These are phyloP conservation scores for Amesomyces nigricolor DNA, from an alignment of 2,329 filamentous ascomycete species.

Conservation along the genomic window DNA sequence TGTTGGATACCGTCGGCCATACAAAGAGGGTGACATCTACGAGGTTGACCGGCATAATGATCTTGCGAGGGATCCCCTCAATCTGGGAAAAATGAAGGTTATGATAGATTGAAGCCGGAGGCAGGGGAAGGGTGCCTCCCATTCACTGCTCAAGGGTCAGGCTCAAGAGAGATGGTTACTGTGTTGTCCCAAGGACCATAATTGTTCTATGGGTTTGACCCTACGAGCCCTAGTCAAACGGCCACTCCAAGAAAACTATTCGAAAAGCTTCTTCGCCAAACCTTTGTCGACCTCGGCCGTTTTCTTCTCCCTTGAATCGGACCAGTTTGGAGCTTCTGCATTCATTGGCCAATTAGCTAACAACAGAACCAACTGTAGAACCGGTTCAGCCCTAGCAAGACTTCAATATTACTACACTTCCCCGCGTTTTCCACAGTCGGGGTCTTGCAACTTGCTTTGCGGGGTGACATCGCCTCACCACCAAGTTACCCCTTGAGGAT, in stretches of 20 bases:
- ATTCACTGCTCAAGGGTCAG: no score
- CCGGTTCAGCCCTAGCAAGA: no score
- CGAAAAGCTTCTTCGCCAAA: no score
- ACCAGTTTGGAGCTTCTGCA: no score
- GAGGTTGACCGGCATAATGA: constrained; percentile 6
- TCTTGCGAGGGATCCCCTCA: constrained; percentile 9
- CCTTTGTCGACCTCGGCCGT: no score
- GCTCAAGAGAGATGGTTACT: not conserved
- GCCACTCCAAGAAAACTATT: no score
- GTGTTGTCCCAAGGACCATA: not conserved
- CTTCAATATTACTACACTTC: not conserved
- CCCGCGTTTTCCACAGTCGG: constrained; percentile 7
- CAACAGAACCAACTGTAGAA: not conserved
- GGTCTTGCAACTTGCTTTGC: constrained; percentile 2
- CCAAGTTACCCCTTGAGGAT: constrained; percentile 11
- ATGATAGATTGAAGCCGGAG: constrained; percentile 1
- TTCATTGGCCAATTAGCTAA: not conserved
- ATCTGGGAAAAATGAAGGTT: not conserved
- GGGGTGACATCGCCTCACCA: constrained; percentile 13
- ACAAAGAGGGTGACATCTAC: constrained; percentile 2
- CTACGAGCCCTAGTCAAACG: no score
- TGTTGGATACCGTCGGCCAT: constrained; percentile 2
- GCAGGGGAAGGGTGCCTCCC: no score
- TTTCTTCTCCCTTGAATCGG: no score
- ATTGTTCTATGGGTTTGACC: not conserved